phyloP scores from a whole-genome alignment of 768 basidiomycete genomes.

The Auriscalpium vulgare region DNA sequence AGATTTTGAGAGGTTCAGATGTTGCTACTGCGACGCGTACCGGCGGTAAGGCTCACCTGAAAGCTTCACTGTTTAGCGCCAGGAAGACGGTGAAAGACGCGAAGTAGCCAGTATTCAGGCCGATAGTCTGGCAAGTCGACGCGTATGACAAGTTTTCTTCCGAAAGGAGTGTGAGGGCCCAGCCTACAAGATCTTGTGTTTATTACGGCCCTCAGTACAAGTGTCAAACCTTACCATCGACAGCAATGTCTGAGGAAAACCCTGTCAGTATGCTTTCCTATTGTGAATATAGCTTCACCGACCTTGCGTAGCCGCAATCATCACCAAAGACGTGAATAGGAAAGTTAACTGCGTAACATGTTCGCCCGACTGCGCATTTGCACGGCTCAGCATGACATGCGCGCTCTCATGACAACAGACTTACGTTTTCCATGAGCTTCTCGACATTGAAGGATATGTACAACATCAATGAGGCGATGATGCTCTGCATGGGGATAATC shows the following conservation, averaged over 20 bases:
- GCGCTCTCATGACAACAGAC: slow-evolving; percentile 18
- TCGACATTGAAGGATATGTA: slow-evolving; percentile 71
- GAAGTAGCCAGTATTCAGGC: slow-evolving; percentile 92
- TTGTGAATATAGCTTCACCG: slow-evolving; percentile 10
- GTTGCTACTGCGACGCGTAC: background rate
- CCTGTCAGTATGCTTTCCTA: too few species aligned
- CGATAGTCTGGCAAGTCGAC: slow-evolving; percentile 96
- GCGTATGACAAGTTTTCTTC: slow-evolving; percentile 93
- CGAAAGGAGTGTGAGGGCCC: slow-evolving; percentile 81
- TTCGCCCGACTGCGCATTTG: slow-evolving; percentile 58
- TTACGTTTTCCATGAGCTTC: slow-evolving; percentile 69
- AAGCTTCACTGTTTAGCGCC: slow-evolving; percentile 91
- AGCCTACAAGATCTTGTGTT: slow-evolving; percentile 33
- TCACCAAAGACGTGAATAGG: slow-evolving; percentile 83
- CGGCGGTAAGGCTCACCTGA: slow-evolving; percentile 43
- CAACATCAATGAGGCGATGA: slow-evolving; percentile 79
- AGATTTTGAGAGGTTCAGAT: slow-evolving; percentile 4
- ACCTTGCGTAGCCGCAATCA: slow-evolving; percentile 98
- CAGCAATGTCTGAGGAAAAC: slow-evolving; percentile 73
- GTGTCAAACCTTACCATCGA: slow-evolving; percentile 67
- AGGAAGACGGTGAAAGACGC: slow-evolving; percentile 96
- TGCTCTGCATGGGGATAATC: slow-evolving; percentile 96
- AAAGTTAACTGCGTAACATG: slow-evolving; percentile 72
- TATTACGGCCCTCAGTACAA: slow-evolving; percentile 18
- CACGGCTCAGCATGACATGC: slow-evolving; percentile 1